Base-by-base conservation (phyloP, 2,329 filamentous ascomycete species). In the Rhynchosporium secalis region DNA sequence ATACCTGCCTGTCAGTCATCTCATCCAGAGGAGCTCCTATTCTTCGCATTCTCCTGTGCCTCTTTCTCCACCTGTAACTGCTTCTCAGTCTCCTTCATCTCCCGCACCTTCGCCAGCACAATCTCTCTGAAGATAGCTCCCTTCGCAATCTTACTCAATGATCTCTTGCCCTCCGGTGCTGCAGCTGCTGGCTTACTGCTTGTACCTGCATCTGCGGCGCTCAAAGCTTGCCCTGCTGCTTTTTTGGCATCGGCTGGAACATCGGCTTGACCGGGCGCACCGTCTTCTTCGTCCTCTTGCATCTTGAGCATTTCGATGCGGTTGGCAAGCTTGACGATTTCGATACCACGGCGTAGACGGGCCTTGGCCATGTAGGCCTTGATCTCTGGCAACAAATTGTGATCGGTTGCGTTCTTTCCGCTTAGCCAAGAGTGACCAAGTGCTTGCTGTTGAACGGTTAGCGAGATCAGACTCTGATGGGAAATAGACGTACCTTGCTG, bases 301-400 rank as follows among this genome's bases (percentile, higher is more conserved):
- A 96, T 89, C 79, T 92, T 96, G 79, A 99, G 88, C 38, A 90
- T 85, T 75, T 96, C 92, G 79, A 99, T 98, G 67, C 94, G 91
- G 79, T 97, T 97, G 68, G 92, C 87, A 60, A 99, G 86, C 79
- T 96, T 97, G 81, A 98, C 90, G 73, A 96, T 88, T 78, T 98
- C 92, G 79, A 99, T 96, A 72, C 93, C 94, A 67, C 94, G 90
- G 76, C 90, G 90, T 70, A 99, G 89, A 66, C 92, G 92, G 62
- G 92, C 91, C 77, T 92, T 92, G 66, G 93, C 89, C 77, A 96
- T 92, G 80, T 95, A 96, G 58, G 92, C 89, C 78, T 90, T 91
- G 81, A 99, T 96, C 80, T 99, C 95, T 69, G 95, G 95, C 76
- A 99, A 80, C 84, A 99, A 85, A 82, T 99, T 93, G 85, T 97